A percentile compares a stretch with the other conserved stretches of the same genome.
These are phyloP conservation scores for Colletotrichum musicola DNA, from an alignment of 2,329 filamentous ascomycete genomes.

Conservation along the genomic window DNA sequence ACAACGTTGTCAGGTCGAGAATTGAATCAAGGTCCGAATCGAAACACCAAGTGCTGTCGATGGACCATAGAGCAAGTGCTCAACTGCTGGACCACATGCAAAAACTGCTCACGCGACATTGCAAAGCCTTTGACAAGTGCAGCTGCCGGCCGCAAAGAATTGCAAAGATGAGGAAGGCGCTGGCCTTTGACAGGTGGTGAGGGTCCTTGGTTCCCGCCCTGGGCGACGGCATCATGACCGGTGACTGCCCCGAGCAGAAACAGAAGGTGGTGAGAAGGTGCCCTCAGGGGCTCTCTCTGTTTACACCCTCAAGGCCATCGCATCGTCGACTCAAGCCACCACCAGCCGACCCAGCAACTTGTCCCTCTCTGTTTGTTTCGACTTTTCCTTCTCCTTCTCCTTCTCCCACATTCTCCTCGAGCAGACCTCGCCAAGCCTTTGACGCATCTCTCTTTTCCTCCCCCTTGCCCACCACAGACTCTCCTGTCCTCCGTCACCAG, in stretches of 20 bases:
- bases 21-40: too few species aligned
- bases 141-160: conserved; percentile 18
- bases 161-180: conserved; percentile 3
- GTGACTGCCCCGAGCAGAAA: conserved; percentile 19
- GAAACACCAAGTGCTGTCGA: too few species aligned
- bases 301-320: conserved; percentile 7
- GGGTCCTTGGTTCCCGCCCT: neutral
- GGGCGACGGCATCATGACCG: conserved; percentile 1
- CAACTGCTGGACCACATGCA: neutral
- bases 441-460: conserved; percentile 18
- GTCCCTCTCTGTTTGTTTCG: neutral
- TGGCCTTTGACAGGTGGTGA: conserved; percentile 12
- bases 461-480: conserved; percentile 10
- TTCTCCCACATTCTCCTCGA: conserved; percentile 11
- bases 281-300: conserved; percentile 12
- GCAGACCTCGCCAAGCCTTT: conserved; percentile 12
- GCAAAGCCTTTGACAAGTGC: conserved; percentile 14
- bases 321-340: conserved; percentile 7
- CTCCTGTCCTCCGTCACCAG: conserved; percentile 12
- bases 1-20: too few species aligned
- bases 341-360: neutral
- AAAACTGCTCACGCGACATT: neutral
- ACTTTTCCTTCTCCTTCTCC: conserved; percentile 12
- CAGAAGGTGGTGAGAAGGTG: conserved; percentile 27
- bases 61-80: neutral